Base-by-base conservation (phyloP, 2,329 filamentous ascomycete genomes). In the Drechslerella dactyloides region DNA sequence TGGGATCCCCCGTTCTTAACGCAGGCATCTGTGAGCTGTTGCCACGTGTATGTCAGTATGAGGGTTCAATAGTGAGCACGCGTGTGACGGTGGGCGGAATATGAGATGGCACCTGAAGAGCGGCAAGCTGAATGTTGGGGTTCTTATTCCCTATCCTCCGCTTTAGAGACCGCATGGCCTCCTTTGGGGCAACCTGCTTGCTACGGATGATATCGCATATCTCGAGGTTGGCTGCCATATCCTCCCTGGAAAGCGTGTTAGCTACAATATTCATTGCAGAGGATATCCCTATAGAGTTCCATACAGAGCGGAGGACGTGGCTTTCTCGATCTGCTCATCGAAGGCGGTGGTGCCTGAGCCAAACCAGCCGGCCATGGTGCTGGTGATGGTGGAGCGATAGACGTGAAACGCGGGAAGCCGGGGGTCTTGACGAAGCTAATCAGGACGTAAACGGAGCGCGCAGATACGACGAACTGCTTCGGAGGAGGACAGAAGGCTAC, bases 1-100 rank as follows among this genome's bases (percentile, higher is more conserved):
- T 99, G 94, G 42, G 89, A 86, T 76, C 94, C 94, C 69, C 94
- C 94, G 83, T 99, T 99, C 83, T 99, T 99, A 73, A 97, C 92
- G 79, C 94, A 99, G 0, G 94, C 97, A 82, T 99, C 94, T 75
- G 93, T 96, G 77, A 99, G 89, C 91, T 89, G 76, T 8, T 4
- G 2, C n/a, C 15, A 23, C 2, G 4, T 10, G 17, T 6, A 42
- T 13, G 30, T 59, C 37, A 50, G 21, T 30, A 60, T 2, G 11
- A n/a, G 21, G 23, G 33, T 2, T 19, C 8, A 30, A 19, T 30
- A 23, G 33, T 3, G 33, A 23, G 4, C 40, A 24, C 2, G 24
- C 23, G 24, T 27, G 48, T 7, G 11, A 23, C 15, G n/a, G 42
- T 19, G 23, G n/a, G 24, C 17, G 44, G 2, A 15, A 33, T 21